phyloP scores from a whole-genome alignment of 2,329 filamentous ascomycete species.

The Epichloe baconii region DNA sequence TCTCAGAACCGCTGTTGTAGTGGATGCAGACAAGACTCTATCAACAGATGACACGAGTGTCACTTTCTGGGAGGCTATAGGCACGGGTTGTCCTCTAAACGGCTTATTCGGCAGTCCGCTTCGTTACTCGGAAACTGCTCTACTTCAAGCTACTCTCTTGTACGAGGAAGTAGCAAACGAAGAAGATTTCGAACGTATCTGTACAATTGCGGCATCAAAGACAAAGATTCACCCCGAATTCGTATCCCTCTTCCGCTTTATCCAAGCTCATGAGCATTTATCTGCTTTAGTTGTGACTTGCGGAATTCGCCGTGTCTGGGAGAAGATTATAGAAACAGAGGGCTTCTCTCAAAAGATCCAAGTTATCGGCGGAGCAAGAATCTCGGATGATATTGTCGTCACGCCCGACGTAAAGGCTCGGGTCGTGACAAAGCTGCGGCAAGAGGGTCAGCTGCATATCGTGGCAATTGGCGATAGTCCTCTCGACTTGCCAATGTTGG shows the following conservation, averaged over 20 bases:
- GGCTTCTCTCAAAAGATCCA: slow-evolving; percentile 28
- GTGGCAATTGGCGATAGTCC: slow-evolving; percentile 49
- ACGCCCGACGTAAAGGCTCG: slow-evolving; percentile 35
- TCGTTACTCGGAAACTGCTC: slow-evolving; percentile 39
- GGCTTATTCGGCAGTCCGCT: slow-evolving; percentile 31
- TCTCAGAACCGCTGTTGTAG: slow-evolving; percentile 33
- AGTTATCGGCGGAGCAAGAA: slow-evolving; percentile 39
- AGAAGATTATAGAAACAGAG: slow-evolving; percentile 32
- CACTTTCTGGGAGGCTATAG: slow-evolving; percentile 33
- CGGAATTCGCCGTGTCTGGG: slow-evolving; percentile 41
- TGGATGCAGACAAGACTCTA: slow-evolving; percentile 48
- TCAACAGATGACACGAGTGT: slow-evolving; percentile 33
- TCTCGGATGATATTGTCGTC: slow-evolving; percentile 35
- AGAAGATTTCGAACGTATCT: slow-evolving; percentile 29
- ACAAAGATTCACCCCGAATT: slow-evolving; percentile 36
- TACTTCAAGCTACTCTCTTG: slow-evolving; percentile 38
- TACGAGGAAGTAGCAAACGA: slow-evolving; percentile 32
- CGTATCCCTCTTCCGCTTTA: slow-evolving; percentile 24
- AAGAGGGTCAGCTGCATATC: slow-evolving; percentile 28
- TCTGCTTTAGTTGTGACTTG: slow-evolving; percentile 40
- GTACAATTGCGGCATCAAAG: slow-evolving; percentile 26
- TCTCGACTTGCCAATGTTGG: slow-evolving; percentile 45
- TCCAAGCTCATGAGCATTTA: slow-evolving; percentile 22
- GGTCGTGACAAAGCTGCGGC: slow-evolving; percentile 29
- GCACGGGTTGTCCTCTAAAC: slow-evolving; percentile 20